Evolutionary conservation across 179 eudicot species (phyloP), one percentile per base, ranked within the genome.

Genomic region (Spinacia oleracea): DNA sequence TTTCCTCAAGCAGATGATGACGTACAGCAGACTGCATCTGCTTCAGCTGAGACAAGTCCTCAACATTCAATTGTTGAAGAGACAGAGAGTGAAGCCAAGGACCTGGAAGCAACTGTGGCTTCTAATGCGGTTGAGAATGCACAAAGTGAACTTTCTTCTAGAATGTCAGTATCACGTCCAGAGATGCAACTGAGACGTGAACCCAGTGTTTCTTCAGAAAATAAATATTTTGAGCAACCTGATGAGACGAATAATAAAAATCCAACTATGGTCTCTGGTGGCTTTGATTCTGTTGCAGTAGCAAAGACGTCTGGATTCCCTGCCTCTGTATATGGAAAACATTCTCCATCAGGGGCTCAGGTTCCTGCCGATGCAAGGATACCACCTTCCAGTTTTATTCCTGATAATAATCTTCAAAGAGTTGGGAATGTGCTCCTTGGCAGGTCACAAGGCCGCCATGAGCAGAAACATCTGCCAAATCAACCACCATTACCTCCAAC

Each of bases 401-500:
- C 89, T 35, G 89, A 89, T 68, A 71, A 73, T 64, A 84, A 82
- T 85, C 73, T 46, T 29, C 94, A 80, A 27, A 91, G 84, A 79
- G 58, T 59, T 74, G 89, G 86, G 34, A 81, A 67, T 81, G 82
- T 73, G 32, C 74, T 85, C n/a, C 62, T 66, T 35, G 78, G 80
- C 27, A 83, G 85, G 60, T 77, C 87, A 10, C 88, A 79, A 73
- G 88, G 82, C 76, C 83, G 73, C 70, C 88, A 79, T 78, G 97
- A 89, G 62, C 89, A 85, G 42, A 95, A 91, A 66, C 89, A 79
- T 83, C 78, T 83, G 56, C 77, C 80, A 35, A 88, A 72, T 77
- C 97, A 92, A 77, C 99, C 99, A 20, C 99, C 99, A 29, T 87
- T 96, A 76, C 99, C 99, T 79, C 97, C 95, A 34, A 91, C 91